These are phyloP conservation scores for Limnomonas spitsbergensis DNA, from an alignment of 139 green algal species.

Conservation along the genomic window DNA sequence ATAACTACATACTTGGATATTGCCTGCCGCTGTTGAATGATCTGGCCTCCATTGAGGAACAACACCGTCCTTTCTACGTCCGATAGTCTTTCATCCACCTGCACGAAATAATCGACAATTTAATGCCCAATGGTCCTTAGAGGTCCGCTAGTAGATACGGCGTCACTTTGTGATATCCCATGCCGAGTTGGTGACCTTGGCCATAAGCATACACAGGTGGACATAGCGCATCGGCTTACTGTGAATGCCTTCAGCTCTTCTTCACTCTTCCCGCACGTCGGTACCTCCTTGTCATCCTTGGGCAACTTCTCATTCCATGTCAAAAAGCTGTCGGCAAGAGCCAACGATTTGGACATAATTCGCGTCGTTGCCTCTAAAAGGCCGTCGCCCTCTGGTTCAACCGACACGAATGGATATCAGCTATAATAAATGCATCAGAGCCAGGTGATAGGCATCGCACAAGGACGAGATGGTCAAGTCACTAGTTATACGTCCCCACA, in stretches of 20 bases:
- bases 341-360: no score
- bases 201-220: neutral
- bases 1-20: conserved; percentile 38
- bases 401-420: no score
- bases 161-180: no score
- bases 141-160: neutral
- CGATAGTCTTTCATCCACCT: conserved; percentile 44
- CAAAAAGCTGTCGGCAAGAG: conserved; percentile 11
- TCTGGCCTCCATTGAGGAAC: conserved; percentile 39
- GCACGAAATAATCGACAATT: neutral
- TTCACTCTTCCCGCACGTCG: conserved; percentile 26
- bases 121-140: no score
- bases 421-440: no score
- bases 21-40: conserved; percentile 43
- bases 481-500: no score
- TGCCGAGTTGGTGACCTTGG: no score
- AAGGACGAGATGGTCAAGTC: no score
- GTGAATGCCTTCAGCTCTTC: conserved; percentile 40
- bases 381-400: no score
- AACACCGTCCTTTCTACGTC: conserved; percentile 43
- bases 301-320: conserved; percentile 16
- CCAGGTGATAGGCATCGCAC: no score
- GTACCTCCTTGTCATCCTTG: conserved; percentile 32
- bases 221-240: no score
- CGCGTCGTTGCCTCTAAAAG: no score